A percentile compares a stretch with the other conserved stretches of the same genome.
Conservation (phyloP, 768 basidiomycete species). For the Harrya chromipes region DNA sequence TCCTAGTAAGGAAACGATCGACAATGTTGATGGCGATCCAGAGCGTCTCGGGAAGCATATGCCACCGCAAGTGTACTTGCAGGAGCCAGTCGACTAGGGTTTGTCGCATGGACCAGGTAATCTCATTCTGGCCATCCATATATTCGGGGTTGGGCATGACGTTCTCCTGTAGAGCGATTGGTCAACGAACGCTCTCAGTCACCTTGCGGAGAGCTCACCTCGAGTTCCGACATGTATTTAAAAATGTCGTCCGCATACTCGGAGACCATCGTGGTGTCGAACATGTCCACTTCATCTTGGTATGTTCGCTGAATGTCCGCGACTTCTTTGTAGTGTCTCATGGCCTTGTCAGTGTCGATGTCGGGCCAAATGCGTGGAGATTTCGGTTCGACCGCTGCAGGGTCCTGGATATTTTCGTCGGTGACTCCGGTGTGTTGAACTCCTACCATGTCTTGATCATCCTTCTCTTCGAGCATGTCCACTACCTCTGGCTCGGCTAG, state of each 20-base stretch:
- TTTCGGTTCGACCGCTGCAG: constrained; percentile 38
- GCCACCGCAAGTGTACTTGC: constrained; percentile 96
- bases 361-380: constrained; percentile 70
- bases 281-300: constrained; percentile 68
- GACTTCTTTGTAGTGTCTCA: constrained; percentile 59
- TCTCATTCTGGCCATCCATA: constrained; percentile 91
- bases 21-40: constrained; percentile 99
- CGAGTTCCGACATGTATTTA: constrained; percentile 89
- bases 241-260: constrained; percentile 99
- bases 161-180: constrained; percentile 50
- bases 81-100: constrained; percentile 97
- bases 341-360: constrained; percentile 56
- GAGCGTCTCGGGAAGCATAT: constrained; percentile 97
- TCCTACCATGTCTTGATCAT: constrained; percentile 64
- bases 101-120: constrained; percentile 92
- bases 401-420: constrained; percentile 44
- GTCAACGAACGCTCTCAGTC: constrained; percentile 18
- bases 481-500: constrained; percentile 42
- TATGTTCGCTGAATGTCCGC: constrained; percentile 58
- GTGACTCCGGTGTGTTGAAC: constrained; percentile 40
- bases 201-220: constrained; percentile 50
- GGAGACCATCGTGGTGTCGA: constrained; percentile 90
- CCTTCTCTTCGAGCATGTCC: constrained; percentile 45
- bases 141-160: constrained; percentile 92
- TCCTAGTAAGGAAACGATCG: constrained; percentile 86